Percentiles rank a stretch among this genome's conserved stretches.
Conservation (phyloP, 495 filamentous ascomycete genomes). For the Annulohypoxylon bovei region DNA sequence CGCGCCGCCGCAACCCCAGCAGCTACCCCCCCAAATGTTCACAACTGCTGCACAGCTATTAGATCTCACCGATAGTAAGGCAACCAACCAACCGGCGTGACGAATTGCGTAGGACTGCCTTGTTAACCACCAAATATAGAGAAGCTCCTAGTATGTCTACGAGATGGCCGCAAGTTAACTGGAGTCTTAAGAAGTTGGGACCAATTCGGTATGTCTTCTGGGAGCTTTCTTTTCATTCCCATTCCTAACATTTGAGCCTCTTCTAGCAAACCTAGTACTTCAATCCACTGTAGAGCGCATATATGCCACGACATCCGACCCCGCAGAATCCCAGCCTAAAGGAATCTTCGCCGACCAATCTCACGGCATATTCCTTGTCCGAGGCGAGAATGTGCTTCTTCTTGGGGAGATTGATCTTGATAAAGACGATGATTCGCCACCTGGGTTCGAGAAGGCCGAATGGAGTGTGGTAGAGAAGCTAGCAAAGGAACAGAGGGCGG, state of each 20-base stretch:
- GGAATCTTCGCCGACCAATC: conserved; percentile 81
- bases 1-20: conserved; percentile 59
- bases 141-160: conserved; percentile 88
- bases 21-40: conserved; percentile 91
- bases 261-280: conserved; percentile 89
- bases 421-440: conserved; percentile 87
- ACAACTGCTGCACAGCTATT: conserved; percentile 94
- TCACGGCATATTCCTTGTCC: conserved; percentile 85
- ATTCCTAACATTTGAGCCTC: conserved; percentile 3
- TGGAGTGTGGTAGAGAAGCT: conserved; percentile 75
- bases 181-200: conserved; percentile 97
- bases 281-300: conserved; percentile 90
- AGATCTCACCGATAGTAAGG: conserved; percentile 95
- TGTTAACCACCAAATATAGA: conserved; percentile 62
- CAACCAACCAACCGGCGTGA: conserved; percentile 20
- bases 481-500: conserved; percentile 72
- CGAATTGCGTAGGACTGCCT: conserved; percentile 9
- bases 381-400: conserved; percentile 92
- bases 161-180: conserved; percentile 92
- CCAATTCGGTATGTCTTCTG: conserved; percentile 80
- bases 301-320: conserved; percentile 63
- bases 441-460: conserved; percentile 71
- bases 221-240: background rate
- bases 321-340: conserved; percentile 32
- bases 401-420: conserved; percentile 96